A percentile compares a stretch with the other conserved stretches of the same genome.
Conservation (phyloP, 345 rosid genomes). For the Lepidium aucheri region DNA sequence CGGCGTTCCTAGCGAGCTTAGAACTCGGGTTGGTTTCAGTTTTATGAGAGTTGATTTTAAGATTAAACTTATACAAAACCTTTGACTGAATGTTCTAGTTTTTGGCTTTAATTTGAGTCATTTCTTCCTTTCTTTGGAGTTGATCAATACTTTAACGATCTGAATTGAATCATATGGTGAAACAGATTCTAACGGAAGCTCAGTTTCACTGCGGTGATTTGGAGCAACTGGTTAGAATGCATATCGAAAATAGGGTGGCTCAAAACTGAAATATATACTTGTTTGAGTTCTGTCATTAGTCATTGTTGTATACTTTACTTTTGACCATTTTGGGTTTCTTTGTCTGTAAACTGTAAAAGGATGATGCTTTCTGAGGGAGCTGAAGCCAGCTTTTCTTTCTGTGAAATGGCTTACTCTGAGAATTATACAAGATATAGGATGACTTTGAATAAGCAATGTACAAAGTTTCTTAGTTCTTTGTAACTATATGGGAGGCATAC, state of each 20-base stretch:
- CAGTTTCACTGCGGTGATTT: slow-evolving; percentile 4
- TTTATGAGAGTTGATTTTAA: background rate
- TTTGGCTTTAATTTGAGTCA: background rate
- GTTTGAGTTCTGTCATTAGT: background rate
- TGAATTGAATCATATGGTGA: slow-evolving; percentile 11
- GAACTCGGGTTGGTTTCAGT: background rate
- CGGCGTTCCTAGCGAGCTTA: background rate
- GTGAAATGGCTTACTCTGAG: background rate
- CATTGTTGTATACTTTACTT: background rate
- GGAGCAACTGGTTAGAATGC: slow-evolving; percentile 5
- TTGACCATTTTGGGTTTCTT: background rate
- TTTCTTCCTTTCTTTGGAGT: background rate
- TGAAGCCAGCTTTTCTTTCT: background rate
- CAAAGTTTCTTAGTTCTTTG: background rate
- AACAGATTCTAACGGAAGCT: slow-evolving; percentile 4
- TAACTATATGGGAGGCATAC: background rate
- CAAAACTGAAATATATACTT: background rate
- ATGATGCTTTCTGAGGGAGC: background rate
- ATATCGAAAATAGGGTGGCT: background rate
- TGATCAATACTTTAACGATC: background rate
- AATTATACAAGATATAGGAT: background rate
- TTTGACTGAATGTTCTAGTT: background rate
- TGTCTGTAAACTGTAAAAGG: slow-evolving; percentile 6
- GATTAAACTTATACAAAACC: background rate
- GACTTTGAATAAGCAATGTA: background rate